Percentiles rank a stretch among this genome's conserved stretches.
These are phyloP conservation scores for Verticillium zaregamsianum DNA, from an alignment of 2,329 filamentous ascomycete genomes.

Conservation along the genomic window DNA sequence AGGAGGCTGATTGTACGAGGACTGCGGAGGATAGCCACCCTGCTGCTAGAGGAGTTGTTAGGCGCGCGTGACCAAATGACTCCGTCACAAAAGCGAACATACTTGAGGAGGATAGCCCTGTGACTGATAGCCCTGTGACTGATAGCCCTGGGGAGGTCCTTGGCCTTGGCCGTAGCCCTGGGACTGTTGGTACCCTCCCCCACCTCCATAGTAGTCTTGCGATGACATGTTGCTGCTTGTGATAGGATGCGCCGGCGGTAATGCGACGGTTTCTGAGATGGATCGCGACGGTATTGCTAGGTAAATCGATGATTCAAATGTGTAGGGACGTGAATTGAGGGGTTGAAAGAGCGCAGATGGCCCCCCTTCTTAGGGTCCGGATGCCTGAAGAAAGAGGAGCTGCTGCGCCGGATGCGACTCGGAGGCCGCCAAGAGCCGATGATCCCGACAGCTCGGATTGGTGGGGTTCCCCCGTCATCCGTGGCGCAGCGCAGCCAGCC, in stretches of 20 bases:
- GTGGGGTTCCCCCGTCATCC: background rate
- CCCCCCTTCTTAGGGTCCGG: background rate
- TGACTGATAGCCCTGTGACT: constrained; percentile 13
- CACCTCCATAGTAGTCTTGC: constrained; percentile 32
- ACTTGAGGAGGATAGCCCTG: constrained; percentile 20
- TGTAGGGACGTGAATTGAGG: background rate
- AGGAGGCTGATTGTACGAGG: background rate
- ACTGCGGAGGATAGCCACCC: constrained; percentile 9
- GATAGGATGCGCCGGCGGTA: background rate
- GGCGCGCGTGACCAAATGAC: background rate
- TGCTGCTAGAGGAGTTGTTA: constrained; percentile 5
- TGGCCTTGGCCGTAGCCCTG: constrained; percentile 16
- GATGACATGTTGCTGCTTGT: constrained; percentile 25
- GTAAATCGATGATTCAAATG: background rate
- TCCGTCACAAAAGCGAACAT: background rate
- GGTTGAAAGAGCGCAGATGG: background rate
- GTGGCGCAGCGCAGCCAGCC: background rate
- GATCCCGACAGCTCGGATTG: background rate
- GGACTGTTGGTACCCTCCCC: constrained; percentile 15
- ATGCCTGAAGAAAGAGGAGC: background rate
- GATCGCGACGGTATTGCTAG: background rate
- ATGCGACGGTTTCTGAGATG: background rate
- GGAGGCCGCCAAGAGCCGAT: background rate
- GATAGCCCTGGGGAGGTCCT: constrained; percentile 17
- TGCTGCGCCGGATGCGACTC: background rate